Conservation (phyloP, 352 stramenopile species). For the Phytophthora hybrid region DNA sequence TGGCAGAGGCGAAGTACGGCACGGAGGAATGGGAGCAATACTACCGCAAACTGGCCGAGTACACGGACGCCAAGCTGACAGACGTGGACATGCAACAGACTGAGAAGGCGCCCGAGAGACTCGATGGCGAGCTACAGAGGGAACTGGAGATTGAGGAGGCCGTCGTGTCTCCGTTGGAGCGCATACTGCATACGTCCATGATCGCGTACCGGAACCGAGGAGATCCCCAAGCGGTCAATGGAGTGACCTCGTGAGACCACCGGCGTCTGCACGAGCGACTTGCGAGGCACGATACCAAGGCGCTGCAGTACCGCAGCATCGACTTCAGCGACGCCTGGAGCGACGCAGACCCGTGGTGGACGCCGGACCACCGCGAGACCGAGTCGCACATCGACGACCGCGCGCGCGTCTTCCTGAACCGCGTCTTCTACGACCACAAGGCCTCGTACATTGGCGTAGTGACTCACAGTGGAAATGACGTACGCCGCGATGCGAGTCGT, state of each 20-base stretch:
- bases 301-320: conserved; percentile 28
- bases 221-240: no score
- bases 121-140: no score
- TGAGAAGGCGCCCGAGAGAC: conserved; percentile 8
- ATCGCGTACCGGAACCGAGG: no score
- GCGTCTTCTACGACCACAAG: conserved; percentile 32
- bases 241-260: no score
- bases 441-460: conserved; percentile 25
- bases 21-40: conserved; percentile 30
- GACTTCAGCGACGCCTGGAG: conserved; percentile 36
- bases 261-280: no score
- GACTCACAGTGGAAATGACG: conserved; percentile 32
- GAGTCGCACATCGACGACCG: conserved; percentile 37
- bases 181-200: no score
- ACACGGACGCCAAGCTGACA: conserved; percentile 38
- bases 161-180: no score
- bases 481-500: no score
- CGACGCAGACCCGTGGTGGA: conserved; percentile 40
- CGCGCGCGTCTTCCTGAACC: conserved; percentile 36
- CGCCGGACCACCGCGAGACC: conserved; percentile 27
- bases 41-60: conserved; percentile 41
- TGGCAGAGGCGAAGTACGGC: conserved; percentile 36
- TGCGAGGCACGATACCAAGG: conserved; percentile 35
- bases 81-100: conserved; percentile 28
- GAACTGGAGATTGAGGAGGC: no score